A percentile compares a stretch with the other conserved stretches of the same genome.
These are phyloP conservation scores for Rhizodiscina lignyota DNA, from an alignment of 495 filamentous ascomycete species.

Conservation along the genomic window DNA sequence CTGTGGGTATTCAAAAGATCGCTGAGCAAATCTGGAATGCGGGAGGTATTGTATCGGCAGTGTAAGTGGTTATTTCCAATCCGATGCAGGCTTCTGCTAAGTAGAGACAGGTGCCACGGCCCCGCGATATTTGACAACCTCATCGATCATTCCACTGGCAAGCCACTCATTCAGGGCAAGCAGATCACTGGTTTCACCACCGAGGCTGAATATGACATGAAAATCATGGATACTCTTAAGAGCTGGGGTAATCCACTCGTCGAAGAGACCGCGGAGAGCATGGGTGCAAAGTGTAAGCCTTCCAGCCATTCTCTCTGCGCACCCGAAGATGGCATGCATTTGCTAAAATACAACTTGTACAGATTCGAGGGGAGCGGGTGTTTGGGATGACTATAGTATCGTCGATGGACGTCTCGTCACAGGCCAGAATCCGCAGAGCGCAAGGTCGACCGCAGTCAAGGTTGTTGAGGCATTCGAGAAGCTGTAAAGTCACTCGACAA, in stretches of 20 bases:
- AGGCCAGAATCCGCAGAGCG: slow-evolving; percentile 19
- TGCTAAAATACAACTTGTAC: no score
- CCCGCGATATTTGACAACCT: slow-evolving; percentile 26
- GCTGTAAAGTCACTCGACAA: slow-evolving; percentile 19
- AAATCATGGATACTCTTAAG: slow-evolving; percentile 19
- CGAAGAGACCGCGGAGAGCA: slow-evolving; percentile 18
- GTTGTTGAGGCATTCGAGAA: slow-evolving; percentile 25
- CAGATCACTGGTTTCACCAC: slow-evolving; percentile 28
- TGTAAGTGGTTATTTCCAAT: no score
- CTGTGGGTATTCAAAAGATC: slow-evolving; percentile 22
- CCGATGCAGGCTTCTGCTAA: no score
- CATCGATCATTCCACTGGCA: slow-evolving; percentile 18
- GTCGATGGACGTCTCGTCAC: slow-evolving; percentile 21
- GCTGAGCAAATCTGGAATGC: slow-evolving; percentile 23
- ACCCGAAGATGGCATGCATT: no score
- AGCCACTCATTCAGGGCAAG: slow-evolving; percentile 25
- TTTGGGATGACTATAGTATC: slow-evolving; percentile 30
- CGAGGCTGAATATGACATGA: slow-evolving; percentile 23
- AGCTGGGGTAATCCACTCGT: slow-evolving; percentile 21
- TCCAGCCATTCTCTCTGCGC: no score
- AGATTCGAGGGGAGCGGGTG: no score
- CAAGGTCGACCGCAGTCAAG: slow-evolving; percentile 23
- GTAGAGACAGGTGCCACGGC: slow-evolving; percentile 19
- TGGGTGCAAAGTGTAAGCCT: slow-evolving; percentile 26
- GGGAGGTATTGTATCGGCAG: slow-evolving; percentile 23